These are phyloP conservation scores for Saposhnikovia divaricata DNA, from an alignment of 129 eudicot species.

Conservation along the genomic window DNA sequence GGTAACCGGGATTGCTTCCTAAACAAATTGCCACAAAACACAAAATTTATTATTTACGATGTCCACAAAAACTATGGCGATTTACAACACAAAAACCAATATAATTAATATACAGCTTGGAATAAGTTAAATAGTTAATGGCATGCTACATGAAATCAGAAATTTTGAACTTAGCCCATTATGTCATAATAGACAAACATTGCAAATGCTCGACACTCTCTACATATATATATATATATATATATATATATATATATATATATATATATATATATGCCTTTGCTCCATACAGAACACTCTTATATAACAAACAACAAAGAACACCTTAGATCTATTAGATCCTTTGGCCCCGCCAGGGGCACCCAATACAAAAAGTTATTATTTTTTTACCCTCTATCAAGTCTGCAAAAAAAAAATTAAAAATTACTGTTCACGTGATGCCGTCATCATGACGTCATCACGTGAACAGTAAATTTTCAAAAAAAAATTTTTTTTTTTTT, in stretches of 20 bases:
- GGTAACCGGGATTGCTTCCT: constrained; percentile 95
- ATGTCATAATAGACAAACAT: background rate
- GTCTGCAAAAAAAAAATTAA: too few relatives aligned
- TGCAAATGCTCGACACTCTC: background rate
- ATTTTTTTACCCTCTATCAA: too few relatives aligned
- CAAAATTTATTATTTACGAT: background rate
- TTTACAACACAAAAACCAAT: background rate
- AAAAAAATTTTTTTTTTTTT: too few relatives aligned
- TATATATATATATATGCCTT: background rate
- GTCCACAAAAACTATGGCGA: background rate
- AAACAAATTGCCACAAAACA: constrained; percentile 6
- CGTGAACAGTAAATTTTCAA: too few relatives aligned
- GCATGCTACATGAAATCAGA: background rate
- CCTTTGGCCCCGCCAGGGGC: too few relatives aligned
- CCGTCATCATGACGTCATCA: too few relatives aligned
- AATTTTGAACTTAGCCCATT: background rate
- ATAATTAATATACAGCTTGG: background rate
- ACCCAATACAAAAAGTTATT: too few relatives aligned
- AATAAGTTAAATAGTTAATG: background rate
- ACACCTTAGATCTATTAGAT: too few relatives aligned
- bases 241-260: background rate
- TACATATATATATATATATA: background rate
- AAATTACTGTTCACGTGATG: too few relatives aligned
- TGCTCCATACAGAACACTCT: too few relatives aligned
- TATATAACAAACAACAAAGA: too few relatives aligned